phyloP scores from a whole-genome alignment of 768 basidiomycete species.

The Lactarius indigo region DNA sequence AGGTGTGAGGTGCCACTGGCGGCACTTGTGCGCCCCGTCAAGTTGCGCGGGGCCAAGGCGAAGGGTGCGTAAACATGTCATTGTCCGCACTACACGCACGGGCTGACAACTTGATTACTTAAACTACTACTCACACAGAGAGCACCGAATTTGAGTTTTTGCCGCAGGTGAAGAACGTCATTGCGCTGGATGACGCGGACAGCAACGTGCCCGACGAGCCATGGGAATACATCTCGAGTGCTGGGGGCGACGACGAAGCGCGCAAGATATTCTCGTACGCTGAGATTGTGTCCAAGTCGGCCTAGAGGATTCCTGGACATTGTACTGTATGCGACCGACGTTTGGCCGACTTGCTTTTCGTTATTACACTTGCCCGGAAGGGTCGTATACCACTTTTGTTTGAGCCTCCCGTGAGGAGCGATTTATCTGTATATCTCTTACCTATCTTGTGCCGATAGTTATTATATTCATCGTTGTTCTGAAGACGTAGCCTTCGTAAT shows the following conservation, averaged over 20 bases:
- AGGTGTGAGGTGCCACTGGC: slow-evolving; percentile 28
- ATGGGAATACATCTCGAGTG: slow-evolving; percentile 52
- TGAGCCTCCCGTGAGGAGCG: slow-evolving; percentile 5
- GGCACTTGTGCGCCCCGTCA: slow-evolving; percentile 29
- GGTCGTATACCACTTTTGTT: slow-evolving; percentile 16
- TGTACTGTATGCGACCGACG: slow-evolving; percentile 5
- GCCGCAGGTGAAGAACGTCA: slow-evolving; percentile 50
- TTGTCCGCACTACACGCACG: neutral
- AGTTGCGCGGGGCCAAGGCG: slow-evolving; percentile 29
- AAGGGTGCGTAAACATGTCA: slow-evolving; percentile 36
- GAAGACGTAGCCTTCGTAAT: neutral
- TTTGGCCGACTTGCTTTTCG: slow-evolving; percentile 3
- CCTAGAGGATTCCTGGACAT: slow-evolving; percentile 24
- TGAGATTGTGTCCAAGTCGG: slow-evolving; percentile 31
- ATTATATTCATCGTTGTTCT: slow-evolving; percentile 8
- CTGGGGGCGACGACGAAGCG: slow-evolving; percentile 38
- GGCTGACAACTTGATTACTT: neutral
- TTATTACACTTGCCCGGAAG: slow-evolving; percentile 7
- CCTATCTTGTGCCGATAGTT: slow-evolving; percentile 10
- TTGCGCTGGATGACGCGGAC: slow-evolving; percentile 51
- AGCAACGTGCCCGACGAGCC: slow-evolving; percentile 49
- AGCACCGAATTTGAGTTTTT: slow-evolving; percentile 54
- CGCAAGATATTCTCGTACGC: slow-evolving; percentile 41
- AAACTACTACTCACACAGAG: too few relatives aligned
- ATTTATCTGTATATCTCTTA: slow-evolving; percentile 14